Evolutionary conservation across 2,329 filamentous ascomycete species (phyloP), one percentile per base, ranked within the genome.

Genomic region (Daldinia sp.): DNA sequence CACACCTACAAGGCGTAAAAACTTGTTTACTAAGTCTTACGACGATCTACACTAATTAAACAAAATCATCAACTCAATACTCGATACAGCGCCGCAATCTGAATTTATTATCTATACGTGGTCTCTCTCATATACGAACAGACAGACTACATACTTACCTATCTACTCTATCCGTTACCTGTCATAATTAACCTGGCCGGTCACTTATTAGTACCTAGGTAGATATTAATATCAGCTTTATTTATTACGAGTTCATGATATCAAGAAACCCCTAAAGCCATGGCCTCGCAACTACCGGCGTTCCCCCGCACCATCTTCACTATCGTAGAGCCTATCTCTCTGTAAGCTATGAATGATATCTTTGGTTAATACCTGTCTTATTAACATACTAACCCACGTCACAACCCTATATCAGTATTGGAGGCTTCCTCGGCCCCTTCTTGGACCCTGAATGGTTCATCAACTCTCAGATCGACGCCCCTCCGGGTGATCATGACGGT

Each of bases 281-380:
- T 91, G 89, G 82, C 88, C 10, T 84, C 89, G 30, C 85, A 87
- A 69, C 83, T 93, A 23, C 90, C 91, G 1, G 75, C 83, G 2
- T 83, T 92, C 74, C 91, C 91, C 12, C 85, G 89, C 67, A 77
- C 91, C 54, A 81, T 92, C 55, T 92, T 93, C 72, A 91, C 89
- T 33, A 78, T 92, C 60, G 76, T 92, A 46, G 91, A 93, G 78
- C 91, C 91, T 35, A 82, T 92, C 66, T 90, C 89, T 20, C 83
- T 92, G 89, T 91, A 84, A 80, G 85, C 76, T 39, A 68, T 56
- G 20, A 51, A 51, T 58, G 44, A 33, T 33, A 5, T 33, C 28
- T n/a, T 54, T 54, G 50, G 1, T 54, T 54, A 54, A 37, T 1
- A 37, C 18, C n/a, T 37, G 15, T 39, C 20, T 37, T 37, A 12